These are phyloP conservation scores for Aspergillus caelatus DNA, from an alignment of 2,329 filamentous ascomycete species.

Conservation along the genomic window DNA sequence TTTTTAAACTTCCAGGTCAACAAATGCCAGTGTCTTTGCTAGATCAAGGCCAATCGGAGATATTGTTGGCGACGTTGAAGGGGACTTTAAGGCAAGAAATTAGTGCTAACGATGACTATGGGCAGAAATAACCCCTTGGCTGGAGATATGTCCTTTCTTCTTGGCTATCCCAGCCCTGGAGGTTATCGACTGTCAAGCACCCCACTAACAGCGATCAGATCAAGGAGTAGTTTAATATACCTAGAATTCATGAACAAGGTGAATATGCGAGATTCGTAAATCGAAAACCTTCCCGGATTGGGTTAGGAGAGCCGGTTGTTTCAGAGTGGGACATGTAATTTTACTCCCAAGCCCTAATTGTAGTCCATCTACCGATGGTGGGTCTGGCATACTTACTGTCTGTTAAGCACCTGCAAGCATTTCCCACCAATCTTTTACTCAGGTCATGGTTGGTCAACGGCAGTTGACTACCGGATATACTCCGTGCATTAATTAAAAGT, in stretches of 20 bases:
- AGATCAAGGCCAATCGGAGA: too few species aligned
- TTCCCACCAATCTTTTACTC: not conserved
- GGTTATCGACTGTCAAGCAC: too few species aligned
- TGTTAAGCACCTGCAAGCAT: slow-evolving; percentile 1
- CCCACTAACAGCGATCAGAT: too few species aligned
- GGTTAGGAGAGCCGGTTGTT: not conserved
- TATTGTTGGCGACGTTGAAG: not conserved
- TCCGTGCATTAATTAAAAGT: not conserved
- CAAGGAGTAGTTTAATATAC: too few species aligned
- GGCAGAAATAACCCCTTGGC: not conserved
- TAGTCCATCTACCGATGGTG: not conserved
- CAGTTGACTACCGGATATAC: not conserved
- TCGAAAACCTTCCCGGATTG: not conserved
- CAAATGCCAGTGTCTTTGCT: too few species aligned
- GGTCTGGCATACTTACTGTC: not conserved
- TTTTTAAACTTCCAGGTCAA: too few species aligned
- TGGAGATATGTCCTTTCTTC: too few species aligned
- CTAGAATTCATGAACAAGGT: not conserved
- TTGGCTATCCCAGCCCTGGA: too few species aligned
- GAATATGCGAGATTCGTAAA: not conserved
- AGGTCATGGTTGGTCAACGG: not conserved
- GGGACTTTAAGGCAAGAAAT: not conserved
- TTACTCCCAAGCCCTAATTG: not conserved
- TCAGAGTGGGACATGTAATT: not conserved
- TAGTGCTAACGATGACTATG: not conserved